These are phyloP conservation scores for Blastobotrys elegans DNA, from an alignment of 1,139 yeast species.

Conservation along the genomic window DNA sequence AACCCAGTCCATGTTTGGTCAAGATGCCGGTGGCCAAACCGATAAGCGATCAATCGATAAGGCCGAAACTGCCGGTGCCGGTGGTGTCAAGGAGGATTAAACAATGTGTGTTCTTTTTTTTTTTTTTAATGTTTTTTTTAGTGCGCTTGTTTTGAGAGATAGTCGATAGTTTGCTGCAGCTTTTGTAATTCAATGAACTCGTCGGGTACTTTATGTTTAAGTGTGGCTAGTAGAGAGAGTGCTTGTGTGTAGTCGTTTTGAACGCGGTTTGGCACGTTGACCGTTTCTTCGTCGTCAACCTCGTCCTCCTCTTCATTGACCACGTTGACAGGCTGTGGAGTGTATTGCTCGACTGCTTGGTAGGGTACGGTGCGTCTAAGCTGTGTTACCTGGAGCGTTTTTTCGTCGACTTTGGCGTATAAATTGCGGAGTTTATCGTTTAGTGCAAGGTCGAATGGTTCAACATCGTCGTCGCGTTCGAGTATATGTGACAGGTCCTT, in stretches of 20 bases:
- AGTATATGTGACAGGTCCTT: slow-evolving; percentile 20
- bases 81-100: slow-evolving; percentile 89
- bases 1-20: slow-evolving; percentile 73
- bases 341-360: slow-evolving; percentile 22
- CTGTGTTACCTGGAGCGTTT: slow-evolving; percentile 46
- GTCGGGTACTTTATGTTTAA: slow-evolving; percentile 21
- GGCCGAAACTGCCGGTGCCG: slow-evolving; percentile 82
- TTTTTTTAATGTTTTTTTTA: slow-evolving; percentile 2
- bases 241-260: slow-evolving; percentile 13
- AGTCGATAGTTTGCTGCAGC: slow-evolving; percentile 18
- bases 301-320: slow-evolving; percentile 1
- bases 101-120: neutral
- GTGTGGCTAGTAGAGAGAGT: slow-evolving; percentile 10
- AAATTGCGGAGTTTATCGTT: slow-evolving; percentile 46
- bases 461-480: slow-evolving; percentile 35
- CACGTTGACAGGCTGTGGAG: slow-evolving; percentile 7
- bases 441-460: slow-evolving; percentile 55
- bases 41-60: slow-evolving; percentile 82
- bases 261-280: slow-evolving; percentile 3
- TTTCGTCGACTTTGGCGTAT: slow-evolving; percentile 47
- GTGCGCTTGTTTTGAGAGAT: slow-evolving; percentile 6
- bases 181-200: slow-evolving; percentile 19
- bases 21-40: slow-evolving; percentile 59
- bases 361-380: slow-evolving; percentile 47
- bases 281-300: slow-evolving; percentile 11